These are phyloP conservation scores for Suillus cothurnatus DNA, from an alignment of 768 basidiomycete species.

Conservation along the genomic window DNA sequence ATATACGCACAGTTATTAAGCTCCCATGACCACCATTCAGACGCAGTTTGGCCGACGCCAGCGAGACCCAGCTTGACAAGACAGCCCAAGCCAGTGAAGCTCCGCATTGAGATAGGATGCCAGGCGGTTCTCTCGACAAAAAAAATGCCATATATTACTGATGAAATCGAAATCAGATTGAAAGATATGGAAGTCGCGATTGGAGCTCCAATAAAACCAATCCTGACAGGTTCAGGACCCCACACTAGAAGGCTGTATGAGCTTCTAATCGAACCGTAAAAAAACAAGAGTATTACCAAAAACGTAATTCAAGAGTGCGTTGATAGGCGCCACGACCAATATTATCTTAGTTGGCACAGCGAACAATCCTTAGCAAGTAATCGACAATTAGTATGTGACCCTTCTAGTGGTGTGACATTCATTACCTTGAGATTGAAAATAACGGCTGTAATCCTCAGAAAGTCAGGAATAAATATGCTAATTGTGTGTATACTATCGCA, in stretches of 20 bases:
- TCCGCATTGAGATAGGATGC: constrained; percentile 68
- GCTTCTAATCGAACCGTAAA: constrained; percentile 2
- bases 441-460: constrained; percentile 33
- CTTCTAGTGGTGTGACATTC: constrained; percentile 27
- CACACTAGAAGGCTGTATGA: constrained; percentile 11
- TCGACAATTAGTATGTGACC: not conserved
- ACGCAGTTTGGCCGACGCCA: constrained; percentile 80
- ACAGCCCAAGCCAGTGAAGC: constrained; percentile 68
- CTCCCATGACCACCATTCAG: constrained; percentile 99
- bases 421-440: constrained; percentile 72
- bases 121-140: constrained; percentile 75
- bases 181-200: constrained; percentile 87
- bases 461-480: not conserved
- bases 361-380: constrained; percentile 59
- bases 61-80: constrained; percentile 78
- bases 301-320: constrained; percentile 78
- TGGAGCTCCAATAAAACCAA: constrained; percentile 64
- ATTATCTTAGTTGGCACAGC: constrained; percentile 83
- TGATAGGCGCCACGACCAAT: constrained; percentile 81
- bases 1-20: constrained; percentile 53
- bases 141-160: constrained; percentile 62
- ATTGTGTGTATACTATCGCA: constrained; percentile 17
- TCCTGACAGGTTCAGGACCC: constrained; percentile 38
- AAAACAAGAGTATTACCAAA: constrained; percentile 56
- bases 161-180: constrained; percentile 74